These are phyloP conservation scores for Dujonia santamariae DNA, from an alignment of 1,139 yeast species.

Conservation along the genomic window DNA sequence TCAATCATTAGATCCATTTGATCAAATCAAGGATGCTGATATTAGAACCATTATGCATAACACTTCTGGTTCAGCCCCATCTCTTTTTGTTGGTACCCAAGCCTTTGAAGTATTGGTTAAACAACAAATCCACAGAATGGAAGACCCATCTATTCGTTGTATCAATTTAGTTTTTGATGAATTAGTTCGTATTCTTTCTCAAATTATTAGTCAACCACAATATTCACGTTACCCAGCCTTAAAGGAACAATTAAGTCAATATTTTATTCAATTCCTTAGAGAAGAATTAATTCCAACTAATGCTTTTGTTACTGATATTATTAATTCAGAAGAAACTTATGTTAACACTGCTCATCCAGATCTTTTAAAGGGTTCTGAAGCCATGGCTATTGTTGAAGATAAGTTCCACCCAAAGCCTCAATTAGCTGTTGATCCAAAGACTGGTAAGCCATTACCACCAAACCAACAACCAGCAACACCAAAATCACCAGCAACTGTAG, in stretches of 20 bases:
- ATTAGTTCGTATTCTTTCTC: conserved; percentile 84
- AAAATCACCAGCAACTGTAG: conserved; percentile 17
- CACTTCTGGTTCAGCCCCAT: conserved; percentile 97
- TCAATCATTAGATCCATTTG: conserved; percentile 92
- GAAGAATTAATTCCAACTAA: conserved; percentile 82
- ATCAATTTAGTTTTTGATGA: conserved; percentile 91
- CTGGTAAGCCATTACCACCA: conserved; percentile 73
- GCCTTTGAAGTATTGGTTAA: conserved; percentile 96
- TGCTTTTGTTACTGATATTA: conserved; percentile 77
- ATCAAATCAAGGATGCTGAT: conserved; percentile 93
- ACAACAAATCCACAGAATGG: conserved; percentile 92
- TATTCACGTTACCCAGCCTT: conserved; percentile 87
- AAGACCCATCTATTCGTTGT: conserved; percentile 89
- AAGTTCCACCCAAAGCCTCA: conserved; percentile 81
- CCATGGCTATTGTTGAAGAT: conserved; percentile 92
- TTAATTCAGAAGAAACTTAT: conserved; percentile 84
- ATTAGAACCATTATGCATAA: conserved; percentile 97
- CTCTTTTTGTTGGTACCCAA: conserved; percentile 94
- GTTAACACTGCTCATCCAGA: conserved; percentile 98
- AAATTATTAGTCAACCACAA: conserved; percentile 76
- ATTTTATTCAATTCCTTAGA: conserved; percentile 77
- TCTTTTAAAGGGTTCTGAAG: conserved; percentile 89
- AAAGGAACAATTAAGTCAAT: conserved; percentile 80
- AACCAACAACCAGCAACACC: conserved; percentile 36
- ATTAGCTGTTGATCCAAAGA: conserved; percentile 85